Base-by-base conservation (phyloP, 176 grass and related monocot genomes). In the Aegilops tauschii region DNA sequence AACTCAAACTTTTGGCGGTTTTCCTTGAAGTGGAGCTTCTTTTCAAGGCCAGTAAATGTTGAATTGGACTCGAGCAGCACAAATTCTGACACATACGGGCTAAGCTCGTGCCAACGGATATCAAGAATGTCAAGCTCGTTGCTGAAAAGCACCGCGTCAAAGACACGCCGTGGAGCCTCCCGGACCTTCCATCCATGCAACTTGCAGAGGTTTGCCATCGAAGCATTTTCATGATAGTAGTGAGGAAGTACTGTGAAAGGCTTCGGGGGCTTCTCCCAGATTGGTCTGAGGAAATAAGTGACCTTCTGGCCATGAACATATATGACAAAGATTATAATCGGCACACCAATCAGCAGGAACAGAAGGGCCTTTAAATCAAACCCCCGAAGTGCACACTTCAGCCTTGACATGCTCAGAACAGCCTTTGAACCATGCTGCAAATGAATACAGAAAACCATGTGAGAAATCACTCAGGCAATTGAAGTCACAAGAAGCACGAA, bases 191-290 rank as follows among this genome's bases (percentile, higher is more conserved):
- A 97, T 87, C 92, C 92, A 74, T 97, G 95, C 79, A 97, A 20
- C 82, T 88, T 94, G 86, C 95, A 97, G 28, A 93, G 88, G 81
- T 93, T 90, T 11, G 66, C 81, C 92, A 97, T 94, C 0, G 95
- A 91, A 13, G 93, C 95, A 81, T 97, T 97, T 69, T 93, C 92
- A 64, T 86, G 73, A 20, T 97, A 93, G 72, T 89, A 97, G 81
- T 97, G 95, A 39, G 95, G 95, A 42, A 79, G 88, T 31, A 89
- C 80, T 9, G 58, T 87, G 84, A 97, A 97, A 65, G 95, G 90
- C 78, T 97, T 94, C 10, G 95, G 95, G 18, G 95, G 92, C 65
- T 93, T 94, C 17, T 97, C 95, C 95, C 95, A 97, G 44, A 97
- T 83, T 0, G 95, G 95, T 11, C 95, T 86, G 27, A 97, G 88